These are phyloP conservation scores for Aspergillus asperescens DNA, from an alignment of 495 filamentous ascomycete species.

Conservation along the genomic window DNA sequence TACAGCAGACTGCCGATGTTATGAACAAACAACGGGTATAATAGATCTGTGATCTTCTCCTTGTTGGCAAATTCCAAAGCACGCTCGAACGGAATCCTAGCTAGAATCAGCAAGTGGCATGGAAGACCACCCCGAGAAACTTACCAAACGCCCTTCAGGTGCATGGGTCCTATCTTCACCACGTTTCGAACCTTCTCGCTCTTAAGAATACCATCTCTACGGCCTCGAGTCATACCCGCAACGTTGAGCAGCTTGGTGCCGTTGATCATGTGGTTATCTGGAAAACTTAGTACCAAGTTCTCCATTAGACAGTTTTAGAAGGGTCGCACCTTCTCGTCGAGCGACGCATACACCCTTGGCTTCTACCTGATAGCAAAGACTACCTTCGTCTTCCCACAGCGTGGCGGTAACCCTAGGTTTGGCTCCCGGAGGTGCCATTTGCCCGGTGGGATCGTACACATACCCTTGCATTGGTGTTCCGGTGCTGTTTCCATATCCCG, in stretches of 20 bases:
- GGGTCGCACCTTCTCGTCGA: constrained; percentile 78
- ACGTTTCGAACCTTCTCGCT: constrained; percentile 96
- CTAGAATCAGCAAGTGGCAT: constrained; percentile 9
- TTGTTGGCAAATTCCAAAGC: constrained; percentile 98
- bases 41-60: constrained; percentile 93
- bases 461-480: constrained; percentile 49
- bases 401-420: constrained; percentile 98
- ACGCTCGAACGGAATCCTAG: constrained; percentile 94
- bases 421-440: constrained; percentile 89
- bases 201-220: constrained; percentile 94
- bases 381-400: constrained; percentile 97
- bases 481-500: constrained; percentile 47
- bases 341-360: constrained; percentile 95
- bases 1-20: constrained; percentile 94
- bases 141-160: constrained; percentile 97
- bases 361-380: constrained; percentile 96
- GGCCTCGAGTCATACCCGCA: constrained; percentile 94
- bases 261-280: constrained; percentile 99
- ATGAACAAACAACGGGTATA: constrained; percentile 96
- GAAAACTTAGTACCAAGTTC: background rate
- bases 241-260: constrained; percentile 96
- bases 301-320: background rate
- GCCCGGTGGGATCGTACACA: constrained; percentile 80
- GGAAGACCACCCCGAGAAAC: constrained; percentile 23
- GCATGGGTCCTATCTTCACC: constrained; percentile 98